Evolutionary conservation across 192 early-diverging fungal genomes (phyloP).

Genomic region (Coemansia pectinata): DNA sequence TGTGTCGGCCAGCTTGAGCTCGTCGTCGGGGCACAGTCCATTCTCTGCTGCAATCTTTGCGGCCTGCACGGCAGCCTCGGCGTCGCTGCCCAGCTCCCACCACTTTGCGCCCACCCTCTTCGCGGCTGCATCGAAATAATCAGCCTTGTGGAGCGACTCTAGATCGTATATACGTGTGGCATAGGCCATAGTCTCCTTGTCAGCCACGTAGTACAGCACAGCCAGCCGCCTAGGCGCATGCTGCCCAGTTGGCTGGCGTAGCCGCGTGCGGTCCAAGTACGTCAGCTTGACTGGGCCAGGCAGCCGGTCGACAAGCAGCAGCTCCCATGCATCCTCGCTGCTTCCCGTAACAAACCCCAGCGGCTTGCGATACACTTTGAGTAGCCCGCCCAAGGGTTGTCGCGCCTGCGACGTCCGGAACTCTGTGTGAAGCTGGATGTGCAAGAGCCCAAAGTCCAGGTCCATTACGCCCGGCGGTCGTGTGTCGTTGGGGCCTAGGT

Average conservation of each 20-base stretch:
- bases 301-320: constrained; percentile 49
- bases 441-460: constrained; percentile 32
- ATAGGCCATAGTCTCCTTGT: constrained; percentile 33
- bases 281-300: constrained; percentile 42
- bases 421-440: constrained; percentile 48
- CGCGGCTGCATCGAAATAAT: constrained; percentile 18
- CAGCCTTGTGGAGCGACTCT: constrained; percentile 26
- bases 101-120: constrained; percentile 9
- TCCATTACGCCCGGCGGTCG: constrained; percentile 25
- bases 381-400: constrained; percentile 41
- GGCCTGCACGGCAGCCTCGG: constrained; percentile 14
- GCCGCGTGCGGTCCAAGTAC: constrained; percentile 46
- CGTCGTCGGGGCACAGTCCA: constrained; percentile 36
- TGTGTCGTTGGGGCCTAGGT: constrained; percentile 4
- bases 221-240: constrained; percentile 42
- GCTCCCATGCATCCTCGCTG: constrained; percentile 38
- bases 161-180: constrained; percentile 43
- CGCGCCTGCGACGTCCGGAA: constrained; percentile 28
- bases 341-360: constrained; percentile 18
- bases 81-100: constrained; percentile 20
- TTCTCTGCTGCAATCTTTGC: constrained; percentile 14
- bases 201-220: constrained; percentile 40
- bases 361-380: constrained; percentile 48
- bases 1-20: constrained; percentile 25
- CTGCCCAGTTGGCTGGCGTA: constrained; percentile 29